phyloP scores from a whole-genome alignment of 148 eudicot species.

The Fallopia convolvulus region DNA sequence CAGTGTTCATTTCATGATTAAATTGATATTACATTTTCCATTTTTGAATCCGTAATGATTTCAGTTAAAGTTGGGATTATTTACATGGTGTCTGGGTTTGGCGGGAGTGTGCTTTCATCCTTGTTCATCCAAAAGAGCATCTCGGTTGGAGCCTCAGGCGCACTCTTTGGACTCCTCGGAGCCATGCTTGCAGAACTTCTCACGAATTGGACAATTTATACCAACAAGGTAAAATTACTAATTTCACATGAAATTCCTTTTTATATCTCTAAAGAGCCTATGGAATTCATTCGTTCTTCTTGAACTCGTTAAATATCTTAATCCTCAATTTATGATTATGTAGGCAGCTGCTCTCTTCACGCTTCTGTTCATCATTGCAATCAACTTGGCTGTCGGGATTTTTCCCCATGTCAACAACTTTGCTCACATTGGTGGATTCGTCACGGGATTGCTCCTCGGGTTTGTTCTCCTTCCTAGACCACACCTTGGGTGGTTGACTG shows the following conservation, averaged over 20 bases:
- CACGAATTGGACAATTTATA: constrained; percentile 68
- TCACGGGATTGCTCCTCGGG: constrained; percentile 69
- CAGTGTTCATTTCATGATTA: not conserved
- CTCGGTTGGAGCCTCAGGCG: constrained; percentile 77
- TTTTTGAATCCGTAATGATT: too few relatives aligned
- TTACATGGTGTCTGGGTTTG: constrained; percentile 58
- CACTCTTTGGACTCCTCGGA: constrained; percentile 76
- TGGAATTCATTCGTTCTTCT: not conserved
- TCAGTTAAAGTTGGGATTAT: not conserved
- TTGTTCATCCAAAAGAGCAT: constrained; percentile 37
- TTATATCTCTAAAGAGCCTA: not conserved
- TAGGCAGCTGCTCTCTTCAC: constrained; percentile 53
- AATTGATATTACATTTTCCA: too few relatives aligned
- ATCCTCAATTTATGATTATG: not conserved
- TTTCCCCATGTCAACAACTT: constrained; percentile 61
- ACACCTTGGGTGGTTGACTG: constrained; percentile 47
- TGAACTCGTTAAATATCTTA: not conserved
- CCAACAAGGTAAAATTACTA: constrained; percentile 39
- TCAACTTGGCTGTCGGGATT: constrained; percentile 55
- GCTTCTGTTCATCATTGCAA: constrained; percentile 27
- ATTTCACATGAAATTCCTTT: not conserved
- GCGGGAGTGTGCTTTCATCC: constrained; percentile 54
- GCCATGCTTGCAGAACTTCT: constrained; percentile 75
- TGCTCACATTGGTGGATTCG: constrained; percentile 60
- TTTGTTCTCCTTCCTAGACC: constrained; percentile 62